phyloP scores from a whole-genome alignment of 2,329 filamentous ascomycete species.

The Tolypocladium tundrense region DNA sequence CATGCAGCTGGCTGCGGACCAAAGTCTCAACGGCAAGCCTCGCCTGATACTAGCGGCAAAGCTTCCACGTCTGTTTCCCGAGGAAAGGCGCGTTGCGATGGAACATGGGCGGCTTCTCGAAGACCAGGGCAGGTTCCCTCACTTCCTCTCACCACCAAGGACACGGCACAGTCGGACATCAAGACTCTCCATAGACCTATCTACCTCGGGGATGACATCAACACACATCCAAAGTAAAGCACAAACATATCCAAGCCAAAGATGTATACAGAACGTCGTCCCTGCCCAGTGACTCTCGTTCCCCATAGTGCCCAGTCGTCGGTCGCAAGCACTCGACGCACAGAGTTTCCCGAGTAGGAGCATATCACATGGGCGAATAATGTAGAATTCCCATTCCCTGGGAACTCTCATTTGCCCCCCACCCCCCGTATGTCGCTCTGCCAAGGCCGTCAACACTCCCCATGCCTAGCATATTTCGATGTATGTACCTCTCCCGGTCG shows the following conservation, averaged over 20 bases:
- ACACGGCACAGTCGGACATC: neutral
- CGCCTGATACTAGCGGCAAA: too few relatives aligned
- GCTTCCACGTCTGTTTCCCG: too few relatives aligned
- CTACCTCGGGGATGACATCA: neutral
- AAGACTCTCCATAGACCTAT: neutral
- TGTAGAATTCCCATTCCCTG: neutral
- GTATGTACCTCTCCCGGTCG: neutral
- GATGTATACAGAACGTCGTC: conserved; percentile 3
- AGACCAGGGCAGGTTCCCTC: neutral
- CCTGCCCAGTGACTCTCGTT: neutral
- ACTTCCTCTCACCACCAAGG: neutral
- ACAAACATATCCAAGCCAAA: conserved; percentile 1
- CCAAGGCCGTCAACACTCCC: neutral
- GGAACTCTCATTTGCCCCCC: neutral
- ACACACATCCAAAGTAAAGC: neutral
- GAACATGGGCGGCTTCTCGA: too few relatives aligned
- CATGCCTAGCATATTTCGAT: neutral
- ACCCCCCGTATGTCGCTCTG: neutral
- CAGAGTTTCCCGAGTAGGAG: neutral
- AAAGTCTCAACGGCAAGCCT: neutral
- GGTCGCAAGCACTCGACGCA: neutral
- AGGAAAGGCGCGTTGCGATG: neutral
- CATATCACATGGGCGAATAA: neutral
- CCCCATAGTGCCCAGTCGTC: neutral
- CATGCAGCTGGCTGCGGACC: neutral